Evolutionary conservation across 441 rosid genomes (phyloP).

Genomic region (Populus hybrid): DNA sequence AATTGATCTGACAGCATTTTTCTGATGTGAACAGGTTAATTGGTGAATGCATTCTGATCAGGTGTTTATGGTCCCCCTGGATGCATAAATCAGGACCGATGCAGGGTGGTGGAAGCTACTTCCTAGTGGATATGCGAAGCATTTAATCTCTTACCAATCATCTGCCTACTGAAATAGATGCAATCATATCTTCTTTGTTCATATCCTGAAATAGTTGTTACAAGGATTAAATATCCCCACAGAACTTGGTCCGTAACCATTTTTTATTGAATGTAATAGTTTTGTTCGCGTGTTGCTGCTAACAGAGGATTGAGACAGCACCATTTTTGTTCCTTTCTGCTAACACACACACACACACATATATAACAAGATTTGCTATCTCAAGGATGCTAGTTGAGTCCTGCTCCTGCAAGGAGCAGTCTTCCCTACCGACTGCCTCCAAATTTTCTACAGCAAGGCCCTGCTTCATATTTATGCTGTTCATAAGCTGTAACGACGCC

Average conservation of each 20-base stretch:
- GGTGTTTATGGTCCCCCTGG: slow-evolving; percentile 17
- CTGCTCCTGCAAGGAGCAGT: background rate
- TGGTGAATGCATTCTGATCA: slow-evolving; percentile 4
- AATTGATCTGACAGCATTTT: background rate
- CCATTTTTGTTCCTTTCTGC: too few species aligned
- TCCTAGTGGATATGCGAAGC: background rate
- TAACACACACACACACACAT: too few species aligned
- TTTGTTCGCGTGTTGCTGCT: background rate
- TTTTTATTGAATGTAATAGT: background rate
- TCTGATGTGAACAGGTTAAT: slow-evolving; percentile 16
- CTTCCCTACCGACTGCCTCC: background rate
- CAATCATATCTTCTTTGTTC: background rate
- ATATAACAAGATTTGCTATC: background rate
- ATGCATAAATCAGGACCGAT: slow-evolving; percentile 3
- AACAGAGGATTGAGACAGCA: background rate
- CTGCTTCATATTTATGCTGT: background rate
- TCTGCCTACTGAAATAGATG: background rate
- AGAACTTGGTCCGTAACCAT: background rate
- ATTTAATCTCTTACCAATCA: background rate
- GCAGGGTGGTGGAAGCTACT: slow-evolving; percentile 3
- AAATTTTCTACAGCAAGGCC: background rate
- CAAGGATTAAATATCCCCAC: background rate
- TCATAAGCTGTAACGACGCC: background rate
- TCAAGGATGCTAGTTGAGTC: background rate
- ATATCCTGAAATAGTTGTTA: background rate